Percentiles rank a stretch among this genome's conserved stretches.
phyloP scores from a whole-genome alignment of 2,329 filamentous ascomycete species.

The Plectosphaerella sp. region DNA sequence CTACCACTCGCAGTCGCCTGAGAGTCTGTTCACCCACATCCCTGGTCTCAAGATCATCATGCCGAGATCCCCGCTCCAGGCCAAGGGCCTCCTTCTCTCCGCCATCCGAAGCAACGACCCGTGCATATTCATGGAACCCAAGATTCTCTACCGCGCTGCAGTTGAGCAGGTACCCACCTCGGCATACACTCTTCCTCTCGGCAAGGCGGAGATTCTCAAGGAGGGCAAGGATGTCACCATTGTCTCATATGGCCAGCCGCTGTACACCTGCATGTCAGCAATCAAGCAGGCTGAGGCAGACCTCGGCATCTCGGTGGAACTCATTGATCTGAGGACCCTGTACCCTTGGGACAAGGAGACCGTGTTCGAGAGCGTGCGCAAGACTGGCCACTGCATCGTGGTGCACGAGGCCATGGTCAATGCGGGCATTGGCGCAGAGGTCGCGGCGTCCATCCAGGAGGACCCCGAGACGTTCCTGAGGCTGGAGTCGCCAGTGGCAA shows the following conservation, averaged over 20 bases:
- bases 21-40: constrained; percentile 82
- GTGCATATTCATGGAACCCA: constrained; percentile 90
- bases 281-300: constrained; percentile 72
- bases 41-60: constrained; percentile 83
- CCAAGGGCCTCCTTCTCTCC: constrained; percentile 78
- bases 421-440: constrained; percentile 81
- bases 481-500: constrained; percentile 78
- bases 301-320: constrained; percentile 71
- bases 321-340: constrained; percentile 83
- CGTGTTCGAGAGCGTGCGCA: constrained; percentile 75
- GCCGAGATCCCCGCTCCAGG: constrained; percentile 79
- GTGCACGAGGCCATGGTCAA: constrained; percentile 94
- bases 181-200: constrained; percentile 77
- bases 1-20: constrained; percentile 86
- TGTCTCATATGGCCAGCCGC: constrained; percentile 82
- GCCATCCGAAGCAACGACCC: constrained; percentile 80
- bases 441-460: constrained; percentile 84
- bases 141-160: constrained; percentile 85
- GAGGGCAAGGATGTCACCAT: constrained; percentile 77
- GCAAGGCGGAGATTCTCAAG: constrained; percentile 80
- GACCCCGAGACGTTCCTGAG: constrained; percentile 69
- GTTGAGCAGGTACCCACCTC: constrained; percentile 85
- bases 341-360: constrained; percentile 89
- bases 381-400: constrained; percentile 81
- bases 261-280: constrained; percentile 78